Evolutionary conservation across 306 rosid species (phyloP).

Genomic region (Glycine tomentella): DNA sequence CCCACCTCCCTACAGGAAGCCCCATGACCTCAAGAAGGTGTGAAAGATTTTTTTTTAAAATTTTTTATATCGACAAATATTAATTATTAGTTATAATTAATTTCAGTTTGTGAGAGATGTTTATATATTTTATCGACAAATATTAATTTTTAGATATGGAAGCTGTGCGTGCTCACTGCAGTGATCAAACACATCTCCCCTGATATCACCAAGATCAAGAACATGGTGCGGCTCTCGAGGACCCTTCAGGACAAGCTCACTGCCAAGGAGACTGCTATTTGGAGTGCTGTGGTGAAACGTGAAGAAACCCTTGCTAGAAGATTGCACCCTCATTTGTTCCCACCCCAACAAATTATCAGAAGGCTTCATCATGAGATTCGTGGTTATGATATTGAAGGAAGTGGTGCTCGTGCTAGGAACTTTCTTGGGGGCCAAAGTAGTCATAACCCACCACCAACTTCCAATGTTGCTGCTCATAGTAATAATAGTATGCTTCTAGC

Average conservation of each 20-base stretch:
- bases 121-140: too few relatives aligned
- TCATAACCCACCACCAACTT: too few relatives aligned
- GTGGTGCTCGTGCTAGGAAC: too few relatives aligned
- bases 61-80: too few relatives aligned
- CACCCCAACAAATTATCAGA: too few relatives aligned
- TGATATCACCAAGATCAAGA: constrained; percentile 59
- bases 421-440: not conserved
- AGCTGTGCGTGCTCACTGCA: constrained; percentile 66
- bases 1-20: constrained; percentile 79
- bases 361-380: too few relatives aligned
- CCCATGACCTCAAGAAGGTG: constrained; percentile 77
- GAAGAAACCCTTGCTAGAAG: constrained; percentile 63
- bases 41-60: too few relatives aligned
- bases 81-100: too few relatives aligned
- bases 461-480: not conserved
- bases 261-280: constrained; percentile 72
- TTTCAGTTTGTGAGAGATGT: too few relatives aligned
- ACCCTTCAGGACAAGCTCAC: constrained; percentile 75
- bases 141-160: constrained; percentile 53
- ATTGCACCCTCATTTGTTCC: constrained; percentile 2
- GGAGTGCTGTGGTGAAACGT: constrained; percentile 64
- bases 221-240: constrained; percentile 62
- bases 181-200: constrained; percentile 78
- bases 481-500: too few relatives aligned
- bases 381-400: too few relatives aligned